Evolutionary conservation across 2,329 filamentous ascomycete species (phyloP), one percentile per base, ranked within the genome.

Genomic region (Nemania serpens): DNA sequence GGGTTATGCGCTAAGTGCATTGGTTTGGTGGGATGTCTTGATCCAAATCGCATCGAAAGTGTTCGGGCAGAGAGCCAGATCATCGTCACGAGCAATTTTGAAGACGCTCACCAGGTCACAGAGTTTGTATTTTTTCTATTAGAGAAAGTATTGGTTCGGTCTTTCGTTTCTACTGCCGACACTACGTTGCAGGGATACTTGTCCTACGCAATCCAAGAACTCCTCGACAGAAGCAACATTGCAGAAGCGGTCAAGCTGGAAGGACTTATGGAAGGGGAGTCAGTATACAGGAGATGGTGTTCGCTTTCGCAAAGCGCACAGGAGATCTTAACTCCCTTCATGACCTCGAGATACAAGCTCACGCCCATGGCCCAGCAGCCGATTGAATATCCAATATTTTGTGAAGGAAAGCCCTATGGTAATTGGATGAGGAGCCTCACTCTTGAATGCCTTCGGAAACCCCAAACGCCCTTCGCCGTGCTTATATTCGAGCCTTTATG

Each of bases 181-280:
- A 90, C 93, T 2, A 88, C 87, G 66, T 84, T 93, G 5, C 95
- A 98, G 74, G 93, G 93, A 0, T 97, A 96, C 72, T 82, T 99
- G 17, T 94, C 94, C 1, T 99, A 91, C 75, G 91, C 90, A 1
- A 97, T 99, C 88, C 95, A 99, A 75, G 90, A 96, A 69, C 82
- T 98, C 42, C 82, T 98, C 3, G 88, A 88, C 46, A 87, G 89
- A 66, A 91, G 90, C 70, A 88, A 90, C 29, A 88, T 97, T 70
- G 87, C 82, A 60, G 79, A 83, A 11, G 85, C 83, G 0, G 81
- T 79, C 53, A 74, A 73, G 33, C 75, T 75, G 72, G 74, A 77
- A 39, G 76, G 77, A 3, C 74, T 75, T 0, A 74, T 65, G 18
- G 84, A 87, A 29, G 81, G 82, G 11, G 84, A 83, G 50, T 81